Evolutionary conservation across 371 early-diverging fungal genomes (phyloP).

Genomic region (Mortierella sp.): DNA sequence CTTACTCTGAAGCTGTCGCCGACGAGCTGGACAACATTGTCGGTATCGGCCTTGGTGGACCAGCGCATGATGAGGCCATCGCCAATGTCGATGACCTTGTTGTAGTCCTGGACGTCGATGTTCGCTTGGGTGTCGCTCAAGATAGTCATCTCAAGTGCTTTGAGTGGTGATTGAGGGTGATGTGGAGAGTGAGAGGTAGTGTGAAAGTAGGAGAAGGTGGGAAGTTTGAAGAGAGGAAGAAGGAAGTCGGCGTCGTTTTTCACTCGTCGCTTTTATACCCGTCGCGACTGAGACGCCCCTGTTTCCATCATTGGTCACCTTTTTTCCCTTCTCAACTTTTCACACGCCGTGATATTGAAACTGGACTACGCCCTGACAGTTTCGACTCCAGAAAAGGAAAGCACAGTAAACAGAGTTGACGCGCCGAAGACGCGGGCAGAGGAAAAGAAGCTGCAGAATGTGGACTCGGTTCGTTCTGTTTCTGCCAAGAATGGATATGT

Average conservation of each 20-base stretch:
- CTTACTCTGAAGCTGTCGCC: constrained; percentile 28
- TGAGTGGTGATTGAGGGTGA: neutral
- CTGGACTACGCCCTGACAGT: neutral
- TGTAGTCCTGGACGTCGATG: neutral
- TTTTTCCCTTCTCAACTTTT: neutral
- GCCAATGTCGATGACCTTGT: constrained; percentile 39
- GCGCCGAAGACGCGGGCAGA: neutral
- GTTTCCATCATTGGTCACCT: too few relatives aligned
- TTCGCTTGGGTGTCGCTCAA: neutral
- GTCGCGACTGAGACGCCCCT: neutral
- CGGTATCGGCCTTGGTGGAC: constrained; percentile 48
- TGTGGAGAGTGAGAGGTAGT: neutral
- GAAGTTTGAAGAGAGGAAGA: neutral
- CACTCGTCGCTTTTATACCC: neutral
- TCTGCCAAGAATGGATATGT: neutral
- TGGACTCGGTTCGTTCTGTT: neutral
- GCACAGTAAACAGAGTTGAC: neutral
- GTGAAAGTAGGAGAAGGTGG: neutral
- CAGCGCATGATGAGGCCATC: constrained; percentile 53
- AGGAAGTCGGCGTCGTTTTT: neutral
- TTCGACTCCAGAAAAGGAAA: constrained; percentile 7
- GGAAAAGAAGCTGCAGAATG: neutral
- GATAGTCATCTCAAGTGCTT: neutral
- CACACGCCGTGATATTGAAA: neutral
- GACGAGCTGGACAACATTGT: constrained; percentile 29